Evolutionary conservation across 2,329 filamentous ascomycete genomes (phyloP), one percentile per base, ranked within the genome.

Genomic region (Aspergillus persii): DNA sequence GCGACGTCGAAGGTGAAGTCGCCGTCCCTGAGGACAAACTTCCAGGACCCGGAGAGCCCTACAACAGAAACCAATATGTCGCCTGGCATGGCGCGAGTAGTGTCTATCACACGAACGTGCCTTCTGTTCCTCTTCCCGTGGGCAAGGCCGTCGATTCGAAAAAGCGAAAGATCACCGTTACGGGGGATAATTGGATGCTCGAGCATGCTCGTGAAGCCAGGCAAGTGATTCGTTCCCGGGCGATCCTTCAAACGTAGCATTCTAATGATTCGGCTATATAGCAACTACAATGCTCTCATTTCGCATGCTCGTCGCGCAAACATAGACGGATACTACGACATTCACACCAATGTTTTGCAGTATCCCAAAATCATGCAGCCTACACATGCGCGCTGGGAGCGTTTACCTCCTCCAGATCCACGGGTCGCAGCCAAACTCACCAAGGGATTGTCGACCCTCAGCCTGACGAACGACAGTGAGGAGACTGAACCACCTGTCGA

Each of bases 31-130:
- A 92, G 61, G 95, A 99, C 75, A 84, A 83, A 61, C 84, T 93
- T 47, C 85, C 92, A 29, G 84, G 84, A 8, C 80, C 83, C n/a
- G 90, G 89, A 44, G 89, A 96, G 72, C 83, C 88, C n/a, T 99
- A 99, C 82, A 97, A 99, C 81, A 92, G 94, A 79, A 99, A 99
- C 72, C 93, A 97, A 74, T 99, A 97, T 71, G 95, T 99, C 30
- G 95, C 95, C 30, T 99, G 95, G 95, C 93, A 96, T 74, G 95
- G 95, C 53, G 95, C 95, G 51, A 98, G 94, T 74, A 89, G 91
- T 44, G 95, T 99, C 27, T 99, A 99, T 74, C 92, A 98, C 73
- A 92, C 90, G 11, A 88, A 87, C 58, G 85, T 84, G 1, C 91
- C 92, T 1, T 87, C 89, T 26, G 86, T 91, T n/a, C 91, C 92